Evolutionary conservation across 78 protist genomes (phyloP), one percentile per base, ranked within the genome.

Genomic region (Bigelowiella natans): DNA sequence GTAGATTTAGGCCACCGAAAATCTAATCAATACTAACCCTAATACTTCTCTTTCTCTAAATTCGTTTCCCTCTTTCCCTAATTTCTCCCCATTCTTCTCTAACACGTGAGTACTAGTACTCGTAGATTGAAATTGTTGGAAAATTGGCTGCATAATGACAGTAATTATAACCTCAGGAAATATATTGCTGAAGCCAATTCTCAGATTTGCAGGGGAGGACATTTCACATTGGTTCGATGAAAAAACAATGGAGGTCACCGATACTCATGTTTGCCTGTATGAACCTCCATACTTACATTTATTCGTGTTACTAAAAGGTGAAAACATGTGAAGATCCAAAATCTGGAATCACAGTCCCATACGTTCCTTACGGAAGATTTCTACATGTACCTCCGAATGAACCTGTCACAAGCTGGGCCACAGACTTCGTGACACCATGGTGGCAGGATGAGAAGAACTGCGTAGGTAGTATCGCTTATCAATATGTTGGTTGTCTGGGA

Each of bases 211-310:
- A 7, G 87, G 87, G 30, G 36, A 37, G 11, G 87, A 85, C 11
- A 85, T 85, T 11, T 85, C 87, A 28, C 36, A 37, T 85, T 85
- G 87, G 87, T 85, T 85, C 18, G 87, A 85, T 85, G 11, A 11
- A 11, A 34, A 85, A 11, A 85, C 87, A 34, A 85, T 7, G 18
- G 87, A 85, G 38, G 87, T 85, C 29, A 63, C n/a, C n/a, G n/a
- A n/a, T n/a, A n/a, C n/a, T n/a, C n/a, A 51, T 7, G 73, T 51
- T 26, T 51, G 18, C 7, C 7, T 85, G 87, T 85, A 11, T 85
- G 87, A 85, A 34, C 7, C 7, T 28, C 87, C 36, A 85, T 7
- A 85, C 7, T 7, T 37, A 11, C 18, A 7, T 37, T 85, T 85
- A 11, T n/a, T 28, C 87, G 18, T 85, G 36, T 85, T 18, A 85